These are phyloP conservation scores for Durio zibethinus DNA, from an alignment of 345 rosid species.

Conservation along the genomic window DNA sequence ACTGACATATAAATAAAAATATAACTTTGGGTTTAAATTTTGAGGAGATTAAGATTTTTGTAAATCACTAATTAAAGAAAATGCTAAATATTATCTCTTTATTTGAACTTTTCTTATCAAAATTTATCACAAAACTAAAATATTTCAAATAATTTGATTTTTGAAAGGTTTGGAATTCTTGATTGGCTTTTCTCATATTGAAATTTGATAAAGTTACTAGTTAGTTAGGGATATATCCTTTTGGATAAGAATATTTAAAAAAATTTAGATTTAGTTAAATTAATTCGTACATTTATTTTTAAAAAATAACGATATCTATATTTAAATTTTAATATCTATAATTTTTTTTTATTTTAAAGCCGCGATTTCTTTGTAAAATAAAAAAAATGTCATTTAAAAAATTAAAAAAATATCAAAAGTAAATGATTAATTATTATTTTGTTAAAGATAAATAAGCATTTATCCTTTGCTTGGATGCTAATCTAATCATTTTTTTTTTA, in stretches of 20 bases:
- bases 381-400: not conserved
- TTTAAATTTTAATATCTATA: too few species aligned
- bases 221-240: not conserved
- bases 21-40: not conserved
- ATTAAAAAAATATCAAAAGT: not conserved
- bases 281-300: too few species aligned
- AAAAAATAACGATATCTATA: too few species aligned
- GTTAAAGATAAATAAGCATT: not conserved
- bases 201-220: not conserved
- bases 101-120: not conserved
- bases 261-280: too few species aligned
- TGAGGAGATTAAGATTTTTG: not conserved
- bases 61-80: not conserved
- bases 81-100: not conserved
- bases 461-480: constrained; percentile 20
- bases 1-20: not conserved
- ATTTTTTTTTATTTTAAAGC: too few species aligned
- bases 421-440: not conserved
- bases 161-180: not conserved
- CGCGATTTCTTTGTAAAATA: too few species aligned
- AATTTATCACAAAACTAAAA: not conserved
- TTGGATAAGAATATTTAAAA: not conserved
- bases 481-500: constrained; percentile 3
- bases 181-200: not conserved
- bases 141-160: not conserved